Evolutionary conservation across 1,284 basidiomycete species (phyloP).

Genomic region (Fomitopsis betulina): DNA sequence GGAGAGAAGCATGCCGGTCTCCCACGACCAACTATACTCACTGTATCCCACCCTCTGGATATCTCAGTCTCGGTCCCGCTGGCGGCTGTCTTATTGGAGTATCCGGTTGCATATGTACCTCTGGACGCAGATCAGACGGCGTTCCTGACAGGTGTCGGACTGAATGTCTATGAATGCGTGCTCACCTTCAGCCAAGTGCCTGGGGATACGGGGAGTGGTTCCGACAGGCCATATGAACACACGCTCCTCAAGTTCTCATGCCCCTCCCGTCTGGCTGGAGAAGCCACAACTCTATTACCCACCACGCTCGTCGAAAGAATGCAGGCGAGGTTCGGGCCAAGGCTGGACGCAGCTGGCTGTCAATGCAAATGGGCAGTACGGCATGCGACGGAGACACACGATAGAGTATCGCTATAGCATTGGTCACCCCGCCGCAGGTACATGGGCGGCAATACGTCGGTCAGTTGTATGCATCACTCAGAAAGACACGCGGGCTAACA

Average conservation of each 20-base stretch:
- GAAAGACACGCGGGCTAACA: background rate
- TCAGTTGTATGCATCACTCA: background rate
- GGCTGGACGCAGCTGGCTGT: constrained; percentile 7
- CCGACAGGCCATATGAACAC: constrained; percentile 14
- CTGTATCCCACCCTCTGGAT: background rate
- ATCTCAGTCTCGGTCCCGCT: constrained; percentile 37
- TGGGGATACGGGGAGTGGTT: background rate
- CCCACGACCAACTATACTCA: constrained; percentile 2
- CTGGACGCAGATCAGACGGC: constrained; percentile 23
- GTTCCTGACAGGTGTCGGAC: constrained; percentile 37
- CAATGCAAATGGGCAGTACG: constrained; percentile 10
- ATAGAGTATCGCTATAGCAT: constrained; percentile 23
- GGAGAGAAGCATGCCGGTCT: background rate
- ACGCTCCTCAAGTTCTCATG: constrained; percentile 39
- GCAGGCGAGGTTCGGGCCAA: constrained; percentile 7
- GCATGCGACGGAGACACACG: constrained; percentile 17
- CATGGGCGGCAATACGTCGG: background rate
- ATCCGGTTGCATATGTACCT: constrained; percentile 54
- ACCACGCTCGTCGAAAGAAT: constrained; percentile 13
- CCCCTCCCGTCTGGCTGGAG: constrained; percentile 25
- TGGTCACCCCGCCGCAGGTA: background rate
- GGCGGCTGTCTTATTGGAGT: constrained; percentile 52
- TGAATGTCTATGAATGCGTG: constrained; percentile 45
- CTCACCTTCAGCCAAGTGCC: constrained; percentile 10
- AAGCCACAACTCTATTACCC: constrained; percentile 16